Base-by-base conservation (phyloP, 805 yeast genomes). In the Babjeviella inositovora region DNA sequence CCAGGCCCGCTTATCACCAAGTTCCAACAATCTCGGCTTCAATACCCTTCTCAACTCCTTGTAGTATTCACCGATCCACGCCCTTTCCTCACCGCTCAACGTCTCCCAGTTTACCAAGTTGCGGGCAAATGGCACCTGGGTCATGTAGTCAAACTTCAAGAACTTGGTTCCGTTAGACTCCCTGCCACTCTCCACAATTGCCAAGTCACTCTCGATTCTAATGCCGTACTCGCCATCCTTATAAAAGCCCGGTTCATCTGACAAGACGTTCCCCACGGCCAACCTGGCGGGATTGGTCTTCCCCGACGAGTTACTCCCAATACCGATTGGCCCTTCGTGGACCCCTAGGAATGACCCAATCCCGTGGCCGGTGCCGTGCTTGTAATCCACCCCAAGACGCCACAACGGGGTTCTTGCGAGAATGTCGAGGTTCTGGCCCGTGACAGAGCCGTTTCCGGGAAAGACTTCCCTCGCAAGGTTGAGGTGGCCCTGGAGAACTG, bases 321-420 rank as follows among this genome's bases (percentile, higher is more conserved):
- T 63, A n/a, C 72, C 71, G 29, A 66, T 57, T 12, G 75, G 76
- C 12, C 71, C 69, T 28, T 70, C 73, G 33, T 69, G 76, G 21
- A 69, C 75, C 33, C 64, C 63, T 25, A 69, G 59, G 37, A 48
- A 69, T 1, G 70, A 46, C n/a, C 72, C 75, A 25, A 69, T 54
- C 3, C 77, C 77, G 41, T 69, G 77, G 1, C 74, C 68, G 5
- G 77, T 69, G 15, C 75, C 75, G 38, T 69, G 77, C 15, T 60
- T 57, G 39, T 68, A 69, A 41, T 69, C 74, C 31, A 68, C 41
- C 2, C 72, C 72, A 19, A 53, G 33, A 23, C 45, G 45, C 77
- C 77, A 69, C 28, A 69, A 50, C 32, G 39, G 53, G 33, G 65
- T 71, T 43, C 77, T 55, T 6, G 76, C 75, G 29, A 68, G 49